Base-by-base conservation (phyloP, 2,329 filamentous ascomycete species). In the Corinectria fuckeliana region DNA sequence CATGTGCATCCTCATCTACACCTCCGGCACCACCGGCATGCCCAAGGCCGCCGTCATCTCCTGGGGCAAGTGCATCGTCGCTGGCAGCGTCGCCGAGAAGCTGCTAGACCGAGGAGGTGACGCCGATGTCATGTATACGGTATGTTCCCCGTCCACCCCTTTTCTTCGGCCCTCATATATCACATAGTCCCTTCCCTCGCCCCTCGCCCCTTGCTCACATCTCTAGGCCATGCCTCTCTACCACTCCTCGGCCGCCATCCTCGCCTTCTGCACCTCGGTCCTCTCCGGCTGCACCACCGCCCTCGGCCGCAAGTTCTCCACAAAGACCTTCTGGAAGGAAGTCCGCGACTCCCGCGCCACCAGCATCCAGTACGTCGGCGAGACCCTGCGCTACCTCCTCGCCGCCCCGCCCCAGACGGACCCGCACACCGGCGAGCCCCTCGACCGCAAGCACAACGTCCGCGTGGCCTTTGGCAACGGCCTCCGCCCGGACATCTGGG, bases 171-270 rank as follows among this genome's bases (percentile, higher is more conserved):
- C n/a, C n/a, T n/a, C n/a, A n/a, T n/a, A n/a, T n/a, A n/a, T n/a
- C n/a, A n/a, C n/a, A n/a, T n/a, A n/a, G n/a, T n/a, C n/a, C n/a
- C n/a, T n/a, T 59, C 51, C 14, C 6, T 5, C 36, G 14, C 16
- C 20, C 14, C 20, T n/a, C n/a, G n/a, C n/a, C n/a, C n/a, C n/a
- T n/a, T 44, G 32, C 50, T 58, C 26, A 50, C 34, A 28, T 6
- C 8, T n/a, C 1, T 30, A 91, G 88, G 89, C 89, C 56, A 96
- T 97, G 91, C 93, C 93, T 0, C 81, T 97, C 6, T 96, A 97
- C 72, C 93, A 97, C 78, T 89, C 90, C 38, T 92, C 92, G 0
- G 93, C 91, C 11, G 79, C 86, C 4, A 68, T 95, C 6, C 81
- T 96, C 41, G 91, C 89, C 21, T 85, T 93, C 57, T 75, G 82